These are phyloP conservation scores for Phylloporus sp. DNA, from an alignment of 768 basidiomycete genomes.

Conservation along the genomic window DNA sequence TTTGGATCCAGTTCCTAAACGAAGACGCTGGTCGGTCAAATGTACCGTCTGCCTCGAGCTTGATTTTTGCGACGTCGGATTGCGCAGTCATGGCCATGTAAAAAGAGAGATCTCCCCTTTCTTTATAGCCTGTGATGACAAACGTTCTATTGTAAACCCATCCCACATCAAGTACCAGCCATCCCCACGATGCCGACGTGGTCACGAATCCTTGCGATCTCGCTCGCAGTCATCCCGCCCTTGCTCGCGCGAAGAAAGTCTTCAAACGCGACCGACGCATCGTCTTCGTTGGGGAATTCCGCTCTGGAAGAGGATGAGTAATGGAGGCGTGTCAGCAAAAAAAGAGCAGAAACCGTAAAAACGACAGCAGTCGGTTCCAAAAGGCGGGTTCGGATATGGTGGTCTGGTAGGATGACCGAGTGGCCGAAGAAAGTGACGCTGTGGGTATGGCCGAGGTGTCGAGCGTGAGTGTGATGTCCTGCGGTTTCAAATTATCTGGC, in stretches of 20 bases:
- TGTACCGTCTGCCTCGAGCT: slow-evolving; percentile 55
- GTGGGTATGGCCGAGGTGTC: slow-evolving; percentile 52
- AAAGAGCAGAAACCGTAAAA: slow-evolving; percentile 48
- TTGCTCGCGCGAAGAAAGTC: slow-evolving; percentile 82
- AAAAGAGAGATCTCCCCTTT: not conserved
- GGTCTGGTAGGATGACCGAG: slow-evolving; percentile 30
- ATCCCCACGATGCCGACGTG: slow-evolving; percentile 83
- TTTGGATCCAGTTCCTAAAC: slow-evolving; percentile 56
- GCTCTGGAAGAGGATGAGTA: slow-evolving; percentile 34
- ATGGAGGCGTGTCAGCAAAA: not conserved
- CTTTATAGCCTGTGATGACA: not conserved
- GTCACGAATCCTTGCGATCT: slow-evolving; percentile 92
- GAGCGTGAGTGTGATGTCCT: slow-evolving; percentile 66
- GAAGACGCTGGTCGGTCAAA: slow-evolving; percentile 54
- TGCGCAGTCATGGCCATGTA: slow-evolving; percentile 27
- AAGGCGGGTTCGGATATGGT: slow-evolving; percentile 76
- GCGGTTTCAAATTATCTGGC: slow-evolving; percentile 36
- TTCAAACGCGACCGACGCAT: slow-evolving; percentile 76
- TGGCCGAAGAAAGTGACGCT: slow-evolving; percentile 39
- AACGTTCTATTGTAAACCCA: slow-evolving; percentile 8
- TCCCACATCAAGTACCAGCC: slow-evolving; percentile 55
- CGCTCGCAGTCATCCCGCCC: slow-evolving; percentile 70
- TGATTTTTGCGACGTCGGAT: slow-evolving; percentile 54
- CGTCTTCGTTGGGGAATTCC: slow-evolving; percentile 60
- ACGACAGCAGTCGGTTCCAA: slow-evolving; percentile 67